Evolutionary conservation across 306 rosid species (phyloP), one percentile per base, ranked within the genome.

Genomic region (Hippophae gyantsensis): DNA sequence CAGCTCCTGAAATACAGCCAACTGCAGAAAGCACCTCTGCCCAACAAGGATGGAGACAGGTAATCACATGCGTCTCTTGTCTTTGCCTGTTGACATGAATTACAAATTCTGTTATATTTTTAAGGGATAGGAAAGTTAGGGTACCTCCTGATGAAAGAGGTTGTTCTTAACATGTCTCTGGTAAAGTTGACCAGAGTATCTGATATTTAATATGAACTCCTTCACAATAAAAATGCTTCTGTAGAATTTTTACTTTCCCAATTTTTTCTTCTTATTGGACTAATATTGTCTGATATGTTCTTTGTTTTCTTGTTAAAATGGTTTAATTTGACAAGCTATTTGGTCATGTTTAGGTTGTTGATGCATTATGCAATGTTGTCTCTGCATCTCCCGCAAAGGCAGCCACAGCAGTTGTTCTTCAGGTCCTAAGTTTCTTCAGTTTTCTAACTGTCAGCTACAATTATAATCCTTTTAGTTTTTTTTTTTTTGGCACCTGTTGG

Each of bases 1-100:
- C 95, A 23, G 82, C 95, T 67, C 98, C 98, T 46, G 98, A 90
- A 74, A 90, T 87, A 56, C 94, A 87, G 68, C 98, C 87, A 52
- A 74, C 78, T 61, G 87, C 86, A 43, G 98, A 90, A 72, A 85
- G 98, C 81, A 90, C 98, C 69, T 90, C 98, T 58, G 98, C 96
- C 43, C 98, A 90, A 62, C 98, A 90, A 80, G 98, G 98, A 43
- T 90, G 98, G 96, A 79, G 95, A 67, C 98, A 90, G 95, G 98
- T 90, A 82, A 45, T 54, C 44, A 23, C 23, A 49, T 27, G 45
- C 13, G 8, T 49, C 13, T 47, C 63, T 42, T 51, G 25, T 52
- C 10, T 40, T 8, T 7, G 6, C 4, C 10, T 11, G 10, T 32
- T 47, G n/a, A 47, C 5, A 54, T 27, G 9, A 8, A 13, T 12